phyloP scores from a whole-genome alignment of 2,329 filamentous ascomycete genomes.

The Arthrobotrys megalospora region DNA sequence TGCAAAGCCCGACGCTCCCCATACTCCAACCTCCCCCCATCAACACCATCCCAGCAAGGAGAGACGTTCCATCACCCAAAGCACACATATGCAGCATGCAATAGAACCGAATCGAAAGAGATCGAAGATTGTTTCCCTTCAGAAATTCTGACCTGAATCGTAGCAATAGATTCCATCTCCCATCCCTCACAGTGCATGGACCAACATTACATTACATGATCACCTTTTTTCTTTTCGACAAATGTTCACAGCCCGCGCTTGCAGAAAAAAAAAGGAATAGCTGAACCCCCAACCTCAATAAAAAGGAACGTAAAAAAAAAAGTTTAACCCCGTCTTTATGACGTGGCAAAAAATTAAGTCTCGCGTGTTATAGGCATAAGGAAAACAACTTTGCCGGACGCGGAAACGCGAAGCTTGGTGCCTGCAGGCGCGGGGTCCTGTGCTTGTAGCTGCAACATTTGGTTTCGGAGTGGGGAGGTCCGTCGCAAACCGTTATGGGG shows the following conservation, averaged over 20 bases:
- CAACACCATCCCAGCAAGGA: not conserved
- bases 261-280: constrained; percentile 26
- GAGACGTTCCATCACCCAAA: constrained; percentile 20
- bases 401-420: constrained; percentile 57
- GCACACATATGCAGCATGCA: constrained; percentile 51
- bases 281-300: constrained; percentile 8
- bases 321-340: constrained; percentile 43
- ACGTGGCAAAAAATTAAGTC: constrained; percentile 58
- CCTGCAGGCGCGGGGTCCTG: constrained; percentile 59
- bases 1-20: constrained; percentile 19
- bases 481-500: constrained; percentile 40
- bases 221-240: constrained; percentile 14
- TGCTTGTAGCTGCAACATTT: constrained; percentile 24
- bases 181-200: constrained; percentile 1
- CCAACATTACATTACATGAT: constrained; percentile 12
- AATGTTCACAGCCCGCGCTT: constrained; percentile 24
- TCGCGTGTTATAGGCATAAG: constrained; percentile 48
- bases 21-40: constrained; percentile 2
- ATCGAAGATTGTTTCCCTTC: constrained; percentile 47
- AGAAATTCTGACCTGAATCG: not conserved
- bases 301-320: constrained; percentile 21
- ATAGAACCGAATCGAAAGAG: constrained; percentile 59
- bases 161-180: constrained; percentile 19
- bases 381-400: constrained; percentile 38
- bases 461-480: constrained; percentile 32